These are phyloP conservation scores for Amanita inopinata DNA, from an alignment of 768 basidiomycete species.

Conservation along the genomic window DNA sequence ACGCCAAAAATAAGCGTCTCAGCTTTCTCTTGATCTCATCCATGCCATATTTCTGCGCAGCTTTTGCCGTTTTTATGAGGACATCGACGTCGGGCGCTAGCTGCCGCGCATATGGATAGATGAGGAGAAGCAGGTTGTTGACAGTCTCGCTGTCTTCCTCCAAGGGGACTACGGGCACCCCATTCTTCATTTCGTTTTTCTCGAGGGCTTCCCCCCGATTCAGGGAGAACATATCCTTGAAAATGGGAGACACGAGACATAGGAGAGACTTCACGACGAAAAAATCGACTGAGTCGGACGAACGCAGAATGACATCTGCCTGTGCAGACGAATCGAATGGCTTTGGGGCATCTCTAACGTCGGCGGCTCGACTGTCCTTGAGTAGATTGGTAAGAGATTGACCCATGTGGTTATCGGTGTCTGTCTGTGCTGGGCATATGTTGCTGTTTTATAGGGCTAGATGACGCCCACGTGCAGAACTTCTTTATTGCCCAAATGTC, in stretches of 20 bases:
- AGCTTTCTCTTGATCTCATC: neutral
- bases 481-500: too few relatives aligned
- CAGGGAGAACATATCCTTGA: constrained; percentile 20
- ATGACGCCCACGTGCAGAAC: too few relatives aligned
- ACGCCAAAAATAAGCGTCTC: neutral
- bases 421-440: too few relatives aligned
- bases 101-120: neutral
- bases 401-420: too few relatives aligned
- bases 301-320: constrained; percentile 18
- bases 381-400: too few relatives aligned
- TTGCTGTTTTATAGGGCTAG: too few relatives aligned
- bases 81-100: neutral
- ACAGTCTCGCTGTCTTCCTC: constrained; percentile 10
- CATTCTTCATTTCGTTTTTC: neutral
- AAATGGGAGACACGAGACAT: constrained; percentile 20
- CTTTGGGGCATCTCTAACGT: neutral
- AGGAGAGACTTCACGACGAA: constrained; percentile 18
- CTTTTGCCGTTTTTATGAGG: neutral
- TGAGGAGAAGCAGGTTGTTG: constrained; percentile 6
- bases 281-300: constrained; percentile 23
- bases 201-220: constrained; percentile 10
- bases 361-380: too few relatives aligned
- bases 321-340: constrained; percentile 1
- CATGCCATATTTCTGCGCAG: neutral
- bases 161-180: constrained; percentile 8